phyloP scores from a whole-genome alignment of 2,329 filamentous ascomycete genomes.

The Trichocomaceae sp. region DNA sequence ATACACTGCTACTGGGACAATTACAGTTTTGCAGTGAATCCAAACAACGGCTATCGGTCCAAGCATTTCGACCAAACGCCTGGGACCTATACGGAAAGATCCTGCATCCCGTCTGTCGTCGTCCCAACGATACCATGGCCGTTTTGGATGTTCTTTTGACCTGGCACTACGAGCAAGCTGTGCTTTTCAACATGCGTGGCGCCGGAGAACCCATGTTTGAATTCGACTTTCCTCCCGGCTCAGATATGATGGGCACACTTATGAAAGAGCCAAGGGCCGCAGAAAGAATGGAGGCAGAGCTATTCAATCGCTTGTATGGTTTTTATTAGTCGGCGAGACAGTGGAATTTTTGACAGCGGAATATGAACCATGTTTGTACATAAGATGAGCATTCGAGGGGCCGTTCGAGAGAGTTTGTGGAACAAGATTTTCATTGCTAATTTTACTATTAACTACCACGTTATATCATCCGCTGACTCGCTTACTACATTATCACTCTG shows the following conservation, averaged over 20 bases:
- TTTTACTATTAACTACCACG: background rate
- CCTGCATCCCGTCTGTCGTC: slow-evolving; percentile 3
- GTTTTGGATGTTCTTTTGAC: slow-evolving; percentile 7
- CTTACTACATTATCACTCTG: background rate
- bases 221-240: slow-evolving; percentile 15
- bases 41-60: slow-evolving; percentile 9
- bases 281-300: background rate
- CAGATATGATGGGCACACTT: slow-evolving; percentile 15
- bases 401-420: too few relatives aligned
- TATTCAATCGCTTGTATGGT: background rate
- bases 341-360: too few relatives aligned
- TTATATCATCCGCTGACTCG: background rate
- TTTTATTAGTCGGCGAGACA: background rate
- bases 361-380: too few relatives aligned
- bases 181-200: slow-evolving; percentile 15
- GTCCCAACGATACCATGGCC: background rate
- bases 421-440: too few relatives aligned
- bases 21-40: slow-evolving; percentile 7
- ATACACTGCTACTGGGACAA: slow-evolving; percentile 1
- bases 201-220: slow-evolving; percentile 14
- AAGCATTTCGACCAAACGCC: background rate
- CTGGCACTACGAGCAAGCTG: slow-evolving; percentile 14
- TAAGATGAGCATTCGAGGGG: too few relatives aligned
- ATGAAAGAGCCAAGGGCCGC: background rate
- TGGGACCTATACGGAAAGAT: slow-evolving; percentile 4